phyloP scores from a whole-genome alignment of 441 rosid genomes.

The Daphne laureola region DNA sequence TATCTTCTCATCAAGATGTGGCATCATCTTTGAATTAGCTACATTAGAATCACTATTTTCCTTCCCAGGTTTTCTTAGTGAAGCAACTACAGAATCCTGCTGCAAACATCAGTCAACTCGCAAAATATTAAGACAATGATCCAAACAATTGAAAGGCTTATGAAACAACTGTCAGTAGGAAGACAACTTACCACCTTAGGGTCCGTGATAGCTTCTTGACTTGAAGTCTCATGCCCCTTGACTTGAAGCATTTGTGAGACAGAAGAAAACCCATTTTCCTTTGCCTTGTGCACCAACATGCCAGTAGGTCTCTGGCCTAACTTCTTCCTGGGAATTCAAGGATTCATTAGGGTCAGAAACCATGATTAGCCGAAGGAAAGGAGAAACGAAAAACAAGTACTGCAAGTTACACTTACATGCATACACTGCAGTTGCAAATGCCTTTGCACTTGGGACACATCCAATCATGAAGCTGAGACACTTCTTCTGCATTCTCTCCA shows the following conservation, averaged over 20 bases:
- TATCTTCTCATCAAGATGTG: constrained; percentile 18
- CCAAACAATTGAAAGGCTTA: constrained; percentile 7
- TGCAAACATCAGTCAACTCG: constrained; percentile 14
- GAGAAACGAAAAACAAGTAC: neutral
- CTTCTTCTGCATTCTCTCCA: constrained; percentile 74
- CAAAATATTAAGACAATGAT: neutral
- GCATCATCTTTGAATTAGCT: constrained; percentile 14
- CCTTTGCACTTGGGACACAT: constrained; percentile 80
- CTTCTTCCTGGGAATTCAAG: constrained; percentile 45
- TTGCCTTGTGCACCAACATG: constrained; percentile 49
- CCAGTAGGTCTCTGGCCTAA: constrained; percentile 79
- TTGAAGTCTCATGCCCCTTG: constrained; percentile 34
- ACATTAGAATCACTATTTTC: constrained; percentile 26
- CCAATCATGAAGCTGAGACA: constrained; percentile 43
- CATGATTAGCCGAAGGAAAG: neutral
- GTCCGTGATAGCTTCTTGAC: constrained; percentile 10
- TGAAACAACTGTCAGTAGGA: neutral
- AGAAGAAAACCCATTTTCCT: constrained; percentile 60
- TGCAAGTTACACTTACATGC: constrained; percentile 49
- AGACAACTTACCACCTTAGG: constrained; percentile 27
- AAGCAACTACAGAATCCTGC: constrained; percentile 25
- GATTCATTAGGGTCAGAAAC: constrained; percentile 4
- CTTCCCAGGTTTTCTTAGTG: constrained; percentile 40
- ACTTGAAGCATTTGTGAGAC: constrained; percentile 56
- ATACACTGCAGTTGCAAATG: constrained; percentile 76